Percentiles rank a stretch among this genome's conserved stretches.
phyloP scores from a whole-genome alignment of 2,329 filamentous ascomycete species.

The Microsporum audouinii region DNA sequence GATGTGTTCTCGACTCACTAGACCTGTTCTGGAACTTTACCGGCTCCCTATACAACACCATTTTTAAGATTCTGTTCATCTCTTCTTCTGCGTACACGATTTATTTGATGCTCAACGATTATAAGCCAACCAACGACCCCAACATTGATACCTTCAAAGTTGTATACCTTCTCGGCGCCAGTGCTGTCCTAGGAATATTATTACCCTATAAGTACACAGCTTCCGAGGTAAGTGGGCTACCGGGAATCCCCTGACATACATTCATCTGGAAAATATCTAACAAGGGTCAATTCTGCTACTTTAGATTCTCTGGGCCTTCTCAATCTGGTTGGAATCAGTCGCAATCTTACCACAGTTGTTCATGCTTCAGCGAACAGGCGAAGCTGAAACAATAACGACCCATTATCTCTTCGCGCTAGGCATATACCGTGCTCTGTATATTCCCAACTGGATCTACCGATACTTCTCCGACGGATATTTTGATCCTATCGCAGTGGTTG shows the following conservation, averaged over 20 bases:
- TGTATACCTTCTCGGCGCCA: constrained; percentile 78
- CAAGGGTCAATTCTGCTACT: constrained; percentile 13
- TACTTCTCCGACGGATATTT: constrained; percentile 70
- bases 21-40: constrained; percentile 81
- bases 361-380: constrained; percentile 93
- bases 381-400: constrained; percentile 98
- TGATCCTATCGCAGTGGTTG: constrained; percentile 78
- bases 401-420: constrained; percentile 95
- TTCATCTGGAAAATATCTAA: not conserved
- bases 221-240: constrained; percentile 44
- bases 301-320: constrained; percentile 91
- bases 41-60: constrained; percentile 74
- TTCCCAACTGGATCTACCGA: constrained; percentile 95
- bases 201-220: constrained; percentile 76
- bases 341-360: constrained; percentile 96
- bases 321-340: constrained; percentile 94
- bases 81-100: constrained; percentile 81
- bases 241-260: not conserved
- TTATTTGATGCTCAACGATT: constrained; percentile 95
- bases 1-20: constrained; percentile 23
- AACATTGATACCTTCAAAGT: constrained; percentile 97
- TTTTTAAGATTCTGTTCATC: constrained; percentile 96
- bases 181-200: constrained; percentile 64
- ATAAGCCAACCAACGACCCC: constrained; percentile 93
- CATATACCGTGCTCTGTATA: constrained; percentile 84